Conservation (phyloP, 805 yeast species). For the Hanseniaspora thailandica region DNA sequence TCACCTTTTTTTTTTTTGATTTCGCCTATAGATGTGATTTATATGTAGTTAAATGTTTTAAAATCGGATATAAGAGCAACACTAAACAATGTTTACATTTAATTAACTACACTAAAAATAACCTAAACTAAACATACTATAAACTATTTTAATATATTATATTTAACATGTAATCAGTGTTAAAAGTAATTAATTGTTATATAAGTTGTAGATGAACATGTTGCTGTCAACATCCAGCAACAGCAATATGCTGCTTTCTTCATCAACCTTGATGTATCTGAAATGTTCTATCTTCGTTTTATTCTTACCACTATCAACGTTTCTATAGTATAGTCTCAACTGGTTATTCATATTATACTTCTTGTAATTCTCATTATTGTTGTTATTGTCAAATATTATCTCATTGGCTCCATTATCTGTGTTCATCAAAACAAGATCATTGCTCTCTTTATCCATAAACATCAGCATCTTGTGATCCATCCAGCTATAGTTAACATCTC, state of each 20-base stretch:
- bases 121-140: no score
- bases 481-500: neutral
- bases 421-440: slow-evolving; percentile 1
- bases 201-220: neutral
- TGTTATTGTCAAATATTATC: neutral
- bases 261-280: neutral
- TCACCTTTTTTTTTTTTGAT: neutral
- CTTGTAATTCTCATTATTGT: neutral
- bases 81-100: neutral
- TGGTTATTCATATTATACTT: slow-evolving; percentile 10
- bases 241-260: neutral
- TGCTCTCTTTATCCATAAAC: neutral
- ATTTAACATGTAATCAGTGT: neutral
- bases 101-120: no score
- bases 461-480: neutral
- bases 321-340: slow-evolving; percentile 4
- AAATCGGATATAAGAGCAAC: neutral
- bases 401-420: neutral
- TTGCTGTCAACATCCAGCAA: neutral
- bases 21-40: neutral
- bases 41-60: neutral
- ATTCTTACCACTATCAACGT: neutral
- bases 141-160: no score
- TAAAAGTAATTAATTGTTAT: neutral
- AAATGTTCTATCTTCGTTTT: neutral